A percentile compares a stretch with the other conserved stretches of the same genome.
Evolutionary conservation across 305 asterid genomes (phyloP).

Genomic region (Solanum chacoense): DNA sequence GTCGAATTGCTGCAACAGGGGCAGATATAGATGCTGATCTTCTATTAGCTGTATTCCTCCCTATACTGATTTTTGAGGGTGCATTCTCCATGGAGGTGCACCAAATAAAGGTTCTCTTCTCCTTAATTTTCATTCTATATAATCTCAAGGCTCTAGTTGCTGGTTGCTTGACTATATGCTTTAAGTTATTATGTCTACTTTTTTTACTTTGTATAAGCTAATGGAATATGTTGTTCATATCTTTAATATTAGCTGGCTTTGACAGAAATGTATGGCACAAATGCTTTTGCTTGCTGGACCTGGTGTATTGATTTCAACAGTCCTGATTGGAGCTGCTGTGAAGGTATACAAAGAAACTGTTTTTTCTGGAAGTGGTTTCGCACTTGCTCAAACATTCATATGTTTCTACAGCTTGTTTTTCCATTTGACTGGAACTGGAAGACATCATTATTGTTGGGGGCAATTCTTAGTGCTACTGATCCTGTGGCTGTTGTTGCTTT

Average conservation of each 20-base stretch:
- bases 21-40: constrained; percentile 87
- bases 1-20: constrained; percentile 31
- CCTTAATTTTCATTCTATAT: not conserved
- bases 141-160: not conserved
- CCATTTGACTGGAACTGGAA: constrained; percentile 96
- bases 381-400: not conserved
- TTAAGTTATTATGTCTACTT: not conserved
- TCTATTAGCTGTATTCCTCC: constrained; percentile 91
- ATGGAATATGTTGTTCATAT: not conserved
- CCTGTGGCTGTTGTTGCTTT: constrained; percentile 98
- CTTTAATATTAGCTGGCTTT: not conserved
- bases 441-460: constrained; percentile 85
- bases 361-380: constrained; percentile 16
- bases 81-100: constrained; percentile 92
- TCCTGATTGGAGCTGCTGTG: constrained; percentile 64
- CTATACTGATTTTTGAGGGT: constrained; percentile 94
- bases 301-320: constrained; percentile 89
- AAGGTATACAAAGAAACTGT: constrained; percentile 49
- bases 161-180: not conserved
- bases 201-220: not conserved
- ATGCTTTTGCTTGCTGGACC: constrained; percentile 95
- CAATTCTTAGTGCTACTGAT: constrained; percentile 97
- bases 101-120: constrained; percentile 74
- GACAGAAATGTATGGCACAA: constrained; percentile 79
- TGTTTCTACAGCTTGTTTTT: constrained; percentile 50